Base-by-base conservation (phyloP, 2,329 filamentous ascomycete species). In the Fusarium albosuccineum region DNA sequence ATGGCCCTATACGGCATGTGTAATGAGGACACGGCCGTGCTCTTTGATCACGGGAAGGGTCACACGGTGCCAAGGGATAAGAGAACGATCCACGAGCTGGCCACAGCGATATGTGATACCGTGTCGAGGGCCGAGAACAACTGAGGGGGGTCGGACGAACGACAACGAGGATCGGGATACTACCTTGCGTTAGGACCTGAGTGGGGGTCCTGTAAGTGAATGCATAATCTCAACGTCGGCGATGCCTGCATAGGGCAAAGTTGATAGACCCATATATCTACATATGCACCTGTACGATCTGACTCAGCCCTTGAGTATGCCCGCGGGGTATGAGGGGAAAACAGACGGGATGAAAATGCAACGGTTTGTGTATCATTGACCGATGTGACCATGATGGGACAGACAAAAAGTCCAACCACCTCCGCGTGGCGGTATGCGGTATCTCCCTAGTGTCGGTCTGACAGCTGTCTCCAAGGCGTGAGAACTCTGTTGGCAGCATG, bases 41-140 rank as follows among this genome's bases (percentile, higher is more conserved):
- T 90, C n/a, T 90, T 90, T 62, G 88, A 91, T 67, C 87, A 89
- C 64, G 88, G 86, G 5, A 89, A 89, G 70, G 88, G 88, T 0
- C 88, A 91, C 71, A 89, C 86, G 0, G 78, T 90, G 5, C 88
- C 88, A 0, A 79, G 86, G 62, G 85, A 87, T 57, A 80, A 79
- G 55, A 78, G 77, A 13, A 83, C 82, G 0, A 79, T 85, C 55
- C 79, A 79, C 64, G 83, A 86, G 66, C 73, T 86, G 13, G 80
- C 52, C 2, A 46, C 44, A 6, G 57, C 62, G 29, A 60, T 66
- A 16, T 26, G 27, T 13, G 27, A 45, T n/a, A 42, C 29, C 7
- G 33, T 44, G 16, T n/a, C 29, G 2, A 34, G 45, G 33, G 51
- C 33, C 5, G 44, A 30, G 44, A 33, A 48, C n/a, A 9, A 17